These are phyloP conservation scores for Prunus padus DNA, from an alignment of 306 rosid genomes.

Conservation along the genomic window DNA sequence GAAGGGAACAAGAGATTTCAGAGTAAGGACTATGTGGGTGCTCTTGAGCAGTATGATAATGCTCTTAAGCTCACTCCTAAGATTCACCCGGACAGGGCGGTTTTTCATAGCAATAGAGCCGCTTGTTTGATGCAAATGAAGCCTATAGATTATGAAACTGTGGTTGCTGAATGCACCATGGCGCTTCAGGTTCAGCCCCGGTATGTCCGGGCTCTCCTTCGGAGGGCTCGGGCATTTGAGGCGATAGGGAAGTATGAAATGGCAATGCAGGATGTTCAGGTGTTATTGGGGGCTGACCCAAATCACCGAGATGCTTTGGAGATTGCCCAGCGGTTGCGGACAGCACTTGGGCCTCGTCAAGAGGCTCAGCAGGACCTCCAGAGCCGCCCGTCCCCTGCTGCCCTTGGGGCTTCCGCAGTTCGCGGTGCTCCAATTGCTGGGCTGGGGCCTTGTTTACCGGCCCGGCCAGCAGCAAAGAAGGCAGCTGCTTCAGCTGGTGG, in stretches of 20 bases:
- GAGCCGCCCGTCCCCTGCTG: constrained; percentile 99
- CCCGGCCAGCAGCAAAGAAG: constrained; percentile 71
- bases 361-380: constrained; percentile 95
- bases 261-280: constrained; percentile 88
- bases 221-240: constrained; percentile 84
- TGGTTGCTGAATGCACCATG: constrained; percentile 84
- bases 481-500: constrained; percentile 35
- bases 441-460: constrained; percentile 78
- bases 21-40: constrained; percentile 81
- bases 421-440: constrained; percentile 94
- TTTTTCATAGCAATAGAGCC: constrained; percentile 88
- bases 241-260: constrained; percentile 77
- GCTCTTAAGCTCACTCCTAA: constrained; percentile 83
- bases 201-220: constrained; percentile 75
- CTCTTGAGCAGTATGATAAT: constrained; percentile 85
- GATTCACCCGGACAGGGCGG: constrained; percentile 71
- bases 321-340: constrained; percentile 68
- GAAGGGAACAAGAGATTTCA: constrained; percentile 86
- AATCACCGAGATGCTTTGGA: constrained; percentile 78
- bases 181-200: constrained; percentile 91
- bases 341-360: constrained; percentile 73
- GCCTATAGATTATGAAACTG: constrained; percentile 82
- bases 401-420: constrained; percentile 94
- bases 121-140: constrained; percentile 98
- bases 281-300: constrained; percentile 68